These are phyloP conservation scores for Coffea humblotiana DNA, from an alignment of 305 asterid genomes.

Conservation along the genomic window DNA sequence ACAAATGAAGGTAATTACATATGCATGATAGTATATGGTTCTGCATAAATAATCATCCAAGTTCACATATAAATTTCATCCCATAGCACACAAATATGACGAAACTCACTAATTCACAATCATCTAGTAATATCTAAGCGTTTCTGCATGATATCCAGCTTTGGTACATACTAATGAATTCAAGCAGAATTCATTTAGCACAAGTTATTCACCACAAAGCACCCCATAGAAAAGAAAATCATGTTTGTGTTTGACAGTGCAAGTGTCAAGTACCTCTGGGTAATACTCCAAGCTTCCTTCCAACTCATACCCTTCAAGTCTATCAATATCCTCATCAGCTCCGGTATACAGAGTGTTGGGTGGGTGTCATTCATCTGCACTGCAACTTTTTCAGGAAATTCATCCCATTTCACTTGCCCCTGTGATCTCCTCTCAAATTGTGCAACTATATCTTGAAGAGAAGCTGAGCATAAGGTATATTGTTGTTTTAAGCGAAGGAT, in stretches of 20 bases:
- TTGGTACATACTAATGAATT: not conserved
- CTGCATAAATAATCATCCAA: not conserved
- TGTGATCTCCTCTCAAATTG: slow-evolving; percentile 83
- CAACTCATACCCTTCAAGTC: slow-evolving; percentile 82
- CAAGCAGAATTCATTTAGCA: not conserved
- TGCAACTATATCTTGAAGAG: slow-evolving; percentile 86
- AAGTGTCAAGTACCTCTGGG: slow-evolving; percentile 53
- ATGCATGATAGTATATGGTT: no score
- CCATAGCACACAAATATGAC: not conserved
- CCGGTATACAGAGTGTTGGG: slow-evolving; percentile 94
- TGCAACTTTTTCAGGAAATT: slow-evolving; percentile 89
- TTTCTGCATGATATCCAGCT: not conserved
- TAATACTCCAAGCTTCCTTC: slow-evolving; percentile 85
- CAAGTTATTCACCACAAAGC: not conserved
- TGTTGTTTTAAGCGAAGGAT: slow-evolving; percentile 84
- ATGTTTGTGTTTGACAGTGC: not conserved
- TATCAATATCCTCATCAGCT: slow-evolving; percentile 84
- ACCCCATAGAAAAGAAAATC: not conserved
- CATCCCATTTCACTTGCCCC: slow-evolving; percentile 66
- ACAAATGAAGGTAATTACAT: not conserved
- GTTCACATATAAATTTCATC: not conserved
- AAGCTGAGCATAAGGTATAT: slow-evolving; percentile 89
- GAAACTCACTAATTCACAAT: not conserved
- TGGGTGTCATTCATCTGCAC: slow-evolving; percentile 97
- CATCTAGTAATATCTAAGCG: not conserved